phyloP scores from a whole-genome alignment of 2,329 filamentous ascomycete genomes.

The Madurella mycetomatis region DNA sequence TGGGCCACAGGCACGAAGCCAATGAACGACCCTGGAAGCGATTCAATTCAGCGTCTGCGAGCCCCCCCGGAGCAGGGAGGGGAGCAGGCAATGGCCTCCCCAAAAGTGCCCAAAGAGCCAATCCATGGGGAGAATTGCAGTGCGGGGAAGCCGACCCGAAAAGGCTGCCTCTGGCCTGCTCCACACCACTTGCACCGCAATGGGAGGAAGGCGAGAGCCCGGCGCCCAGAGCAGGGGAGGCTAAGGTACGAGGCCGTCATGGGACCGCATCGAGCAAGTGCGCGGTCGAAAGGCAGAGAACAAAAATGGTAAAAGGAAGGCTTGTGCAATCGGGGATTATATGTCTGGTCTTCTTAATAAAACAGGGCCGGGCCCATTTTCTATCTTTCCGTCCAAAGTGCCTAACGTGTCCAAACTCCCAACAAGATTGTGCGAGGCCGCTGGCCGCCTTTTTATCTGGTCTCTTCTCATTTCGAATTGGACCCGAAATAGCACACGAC shows the following conservation, averaged over 20 bases:
- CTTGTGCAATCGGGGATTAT: slow-evolving; percentile 1
- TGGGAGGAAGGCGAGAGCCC: slow-evolving; percentile 13
- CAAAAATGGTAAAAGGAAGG: background rate
- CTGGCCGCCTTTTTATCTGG: too few relatives aligned
- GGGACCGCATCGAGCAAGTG: slow-evolving; percentile 10
- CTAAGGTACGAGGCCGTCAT: slow-evolving; percentile 17
- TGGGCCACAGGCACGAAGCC: slow-evolving; percentile 7
- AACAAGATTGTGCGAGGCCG: too few relatives aligned
- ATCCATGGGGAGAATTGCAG: slow-evolving; percentile 6
- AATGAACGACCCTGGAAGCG: slow-evolving; percentile 3
- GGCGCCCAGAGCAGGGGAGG: slow-evolving; percentile 5
- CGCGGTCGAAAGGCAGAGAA: slow-evolving; percentile 8
- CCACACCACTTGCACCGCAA: slow-evolving; percentile 12
- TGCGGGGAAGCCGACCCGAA: slow-evolving; percentile 17
- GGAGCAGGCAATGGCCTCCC: slow-evolving; percentile 1
- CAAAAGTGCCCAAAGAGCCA: slow-evolving; percentile 7
- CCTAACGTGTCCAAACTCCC: too few relatives aligned
- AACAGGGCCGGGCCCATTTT: too few relatives aligned
- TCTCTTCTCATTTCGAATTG: too few relatives aligned
- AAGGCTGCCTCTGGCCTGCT: background rate
- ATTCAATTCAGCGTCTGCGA: background rate
- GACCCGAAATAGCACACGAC: too few relatives aligned
- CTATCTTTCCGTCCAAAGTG: too few relatives aligned
- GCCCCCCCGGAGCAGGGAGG: slow-evolving; percentile 1
- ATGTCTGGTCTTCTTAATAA: too few relatives aligned